Evolutionary conservation across 495 filamentous ascomycete species (phyloP).

Genomic region (Xylaria sp.): DNA sequence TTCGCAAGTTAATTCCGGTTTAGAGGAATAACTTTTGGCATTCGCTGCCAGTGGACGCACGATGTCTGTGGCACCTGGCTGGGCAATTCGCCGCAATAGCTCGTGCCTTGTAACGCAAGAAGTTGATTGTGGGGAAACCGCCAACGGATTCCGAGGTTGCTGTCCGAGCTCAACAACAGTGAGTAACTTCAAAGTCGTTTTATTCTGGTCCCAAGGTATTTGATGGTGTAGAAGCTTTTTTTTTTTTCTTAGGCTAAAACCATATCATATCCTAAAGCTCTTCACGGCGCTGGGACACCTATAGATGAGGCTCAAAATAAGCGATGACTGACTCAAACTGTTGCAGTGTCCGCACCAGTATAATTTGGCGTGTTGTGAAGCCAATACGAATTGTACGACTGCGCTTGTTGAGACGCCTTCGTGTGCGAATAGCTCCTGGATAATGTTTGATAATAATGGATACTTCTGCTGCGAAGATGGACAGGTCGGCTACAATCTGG

Average conservation of each 20-base stretch:
- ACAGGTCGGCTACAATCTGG: conserved; percentile 28
- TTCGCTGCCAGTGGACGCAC: background rate
- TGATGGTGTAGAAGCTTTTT: background rate
- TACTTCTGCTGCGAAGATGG: conserved; percentile 32
- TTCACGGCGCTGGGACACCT: background rate
- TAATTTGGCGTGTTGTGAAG: conserved; percentile 29
- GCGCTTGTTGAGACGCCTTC: conserved; percentile 23
- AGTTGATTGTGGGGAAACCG: conserved; percentile 30
- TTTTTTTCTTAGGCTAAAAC: background rate
- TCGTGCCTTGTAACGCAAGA: conserved; percentile 21
- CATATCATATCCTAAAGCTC: background rate
- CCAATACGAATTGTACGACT: conserved; percentile 29
- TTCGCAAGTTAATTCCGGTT: background rate
- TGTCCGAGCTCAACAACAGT: conserved; percentile 30
- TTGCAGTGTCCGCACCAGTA: conserved; percentile 27
- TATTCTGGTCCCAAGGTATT: background rate
- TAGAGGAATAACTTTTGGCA: background rate
- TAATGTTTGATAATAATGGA: conserved; percentile 32
- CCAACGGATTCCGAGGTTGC: conserved; percentile 25
- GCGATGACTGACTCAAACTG: background rate
- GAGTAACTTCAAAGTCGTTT: background rate
- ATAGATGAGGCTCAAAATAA: background rate
- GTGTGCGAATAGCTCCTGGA: conserved; percentile 33
- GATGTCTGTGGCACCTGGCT: conserved; percentile 22
- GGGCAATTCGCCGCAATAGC: conserved; percentile 32